Conservation (phyloP, 202 grass and related monocot genomes). For the Musa balbisiana region DNA sequence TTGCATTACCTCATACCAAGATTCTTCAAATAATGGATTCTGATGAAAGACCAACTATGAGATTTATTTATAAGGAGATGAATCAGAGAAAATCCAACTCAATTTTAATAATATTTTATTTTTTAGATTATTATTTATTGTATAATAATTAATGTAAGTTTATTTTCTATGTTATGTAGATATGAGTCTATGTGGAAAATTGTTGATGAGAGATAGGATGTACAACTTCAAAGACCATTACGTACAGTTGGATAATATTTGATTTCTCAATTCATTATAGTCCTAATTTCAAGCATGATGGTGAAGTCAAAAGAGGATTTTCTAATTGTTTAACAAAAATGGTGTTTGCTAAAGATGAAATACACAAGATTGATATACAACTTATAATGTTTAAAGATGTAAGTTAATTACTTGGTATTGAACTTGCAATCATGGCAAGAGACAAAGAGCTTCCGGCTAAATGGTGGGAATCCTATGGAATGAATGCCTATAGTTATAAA, state of each 20-base stretch:
- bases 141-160: not conserved
- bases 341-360: not conserved
- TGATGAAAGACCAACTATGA: not conserved
- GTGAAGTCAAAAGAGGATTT: not conserved
- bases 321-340: not conserved
- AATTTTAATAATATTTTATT: not conserved
- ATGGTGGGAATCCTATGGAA: not conserved
- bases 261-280: not conserved
- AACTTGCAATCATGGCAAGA: not conserved
- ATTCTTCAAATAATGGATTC: not conserved
- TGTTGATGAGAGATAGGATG: not conserved
- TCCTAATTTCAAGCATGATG: not conserved
- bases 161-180: not conserved
- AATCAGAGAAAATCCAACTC: not conserved
- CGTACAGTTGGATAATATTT: not conserved
- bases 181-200: not conserved
- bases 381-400: not conserved
- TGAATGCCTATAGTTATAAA: not conserved
- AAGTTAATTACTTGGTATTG: not conserved
- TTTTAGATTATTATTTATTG: not conserved
- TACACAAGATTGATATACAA: not conserved
- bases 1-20: not conserved
- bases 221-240: not conserved
- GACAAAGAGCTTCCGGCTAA: not conserved
- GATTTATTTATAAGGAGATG: not conserved